phyloP scores from a whole-genome alignment of 2,329 filamentous ascomycete species.

The Xylaria sp. region DNA sequence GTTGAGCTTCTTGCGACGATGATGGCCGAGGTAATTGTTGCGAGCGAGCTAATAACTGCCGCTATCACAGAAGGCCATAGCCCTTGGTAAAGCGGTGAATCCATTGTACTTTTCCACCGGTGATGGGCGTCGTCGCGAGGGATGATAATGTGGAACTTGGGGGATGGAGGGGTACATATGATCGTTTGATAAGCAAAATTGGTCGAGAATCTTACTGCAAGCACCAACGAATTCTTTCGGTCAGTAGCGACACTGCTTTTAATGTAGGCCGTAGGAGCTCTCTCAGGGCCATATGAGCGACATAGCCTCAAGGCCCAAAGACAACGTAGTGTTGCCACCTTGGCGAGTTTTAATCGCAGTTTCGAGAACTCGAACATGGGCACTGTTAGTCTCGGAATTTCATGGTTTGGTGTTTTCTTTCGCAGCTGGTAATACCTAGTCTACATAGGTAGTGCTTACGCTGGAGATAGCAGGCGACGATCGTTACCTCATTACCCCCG shows the following conservation, averaged over 20 bases:
- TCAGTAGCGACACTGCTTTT: neutral
- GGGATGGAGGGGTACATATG: neutral
- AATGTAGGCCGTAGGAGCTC: too few species aligned
- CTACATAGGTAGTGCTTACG: too few species aligned
- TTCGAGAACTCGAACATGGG: neutral
- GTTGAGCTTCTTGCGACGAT: neutral
- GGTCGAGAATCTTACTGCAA: neutral
- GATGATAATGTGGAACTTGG: neutral
- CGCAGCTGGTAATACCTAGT: too few species aligned
- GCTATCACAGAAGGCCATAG: conserved; percentile 12
- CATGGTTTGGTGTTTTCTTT: neutral
- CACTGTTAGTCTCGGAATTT: neutral
- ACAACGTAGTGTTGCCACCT: too few species aligned
- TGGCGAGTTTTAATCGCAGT: too few species aligned
- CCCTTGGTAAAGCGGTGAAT: neutral
- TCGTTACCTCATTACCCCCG: too few species aligned
- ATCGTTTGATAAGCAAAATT: neutral
- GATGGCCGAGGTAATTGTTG: neutral
- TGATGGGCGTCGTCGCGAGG: neutral
- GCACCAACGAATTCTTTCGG: neutral
- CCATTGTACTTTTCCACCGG: neutral
- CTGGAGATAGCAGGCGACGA: too few species aligned
- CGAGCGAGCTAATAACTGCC: conserved; percentile 1
- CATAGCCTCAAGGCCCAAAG: too few species aligned
- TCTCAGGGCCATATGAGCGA: too few species aligned